phyloP scores from a whole-genome alignment of 2,329 filamentous ascomycete species.

The Septoria linicola region DNA sequence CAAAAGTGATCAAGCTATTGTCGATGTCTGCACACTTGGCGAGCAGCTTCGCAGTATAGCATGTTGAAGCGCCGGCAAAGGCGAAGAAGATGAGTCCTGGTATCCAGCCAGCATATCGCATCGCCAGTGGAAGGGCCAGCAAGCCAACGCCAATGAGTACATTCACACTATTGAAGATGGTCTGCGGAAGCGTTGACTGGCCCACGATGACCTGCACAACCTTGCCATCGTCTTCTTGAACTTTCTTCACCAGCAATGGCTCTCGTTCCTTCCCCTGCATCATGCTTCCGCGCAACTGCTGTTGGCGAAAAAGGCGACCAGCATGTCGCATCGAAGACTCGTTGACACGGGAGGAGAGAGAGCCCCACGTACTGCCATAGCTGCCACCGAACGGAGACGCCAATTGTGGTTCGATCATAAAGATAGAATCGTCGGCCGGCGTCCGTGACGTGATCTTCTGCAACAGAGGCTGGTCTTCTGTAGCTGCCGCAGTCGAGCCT shows the following conservation, averaged over 20 bases:
- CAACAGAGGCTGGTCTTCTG: constrained; percentile 32
- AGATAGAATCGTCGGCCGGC: constrained; percentile 44
- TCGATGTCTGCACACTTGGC: constrained; percentile 88
- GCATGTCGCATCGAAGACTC: constrained; percentile 58
- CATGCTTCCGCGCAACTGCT: constrained; percentile 45
- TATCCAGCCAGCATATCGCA: constrained; percentile 86
- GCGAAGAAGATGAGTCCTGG: constrained; percentile 73
- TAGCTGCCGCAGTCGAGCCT: constrained; percentile 4
- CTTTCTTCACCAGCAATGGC: constrained; percentile 81
- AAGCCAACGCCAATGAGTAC: constrained; percentile 88
- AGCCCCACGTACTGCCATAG: constrained; percentile 64
- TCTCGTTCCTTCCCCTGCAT: constrained; percentile 54
- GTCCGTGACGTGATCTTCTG: constrained; percentile 31
- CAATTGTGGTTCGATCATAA: constrained; percentile 55
- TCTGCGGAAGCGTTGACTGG: constrained; percentile 93
- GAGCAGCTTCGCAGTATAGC: constrained; percentile 81
- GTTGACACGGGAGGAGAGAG: constrained; percentile 57
- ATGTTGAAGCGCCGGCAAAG: constrained; percentile 72
- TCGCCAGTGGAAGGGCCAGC: constrained; percentile 80
- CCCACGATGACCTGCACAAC: constrained; percentile 82
- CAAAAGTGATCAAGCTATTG: constrained; percentile 84
- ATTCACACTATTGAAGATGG: constrained; percentile 94
- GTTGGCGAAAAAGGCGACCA: constrained; percentile 51
- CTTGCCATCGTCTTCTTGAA: constrained; percentile 80
- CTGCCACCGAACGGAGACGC: constrained; percentile 70